Percentiles rank a stretch among this genome's conserved stretches.
Conservation (phyloP, 805 yeast genomes). For the Osmozyma mogii region DNA sequence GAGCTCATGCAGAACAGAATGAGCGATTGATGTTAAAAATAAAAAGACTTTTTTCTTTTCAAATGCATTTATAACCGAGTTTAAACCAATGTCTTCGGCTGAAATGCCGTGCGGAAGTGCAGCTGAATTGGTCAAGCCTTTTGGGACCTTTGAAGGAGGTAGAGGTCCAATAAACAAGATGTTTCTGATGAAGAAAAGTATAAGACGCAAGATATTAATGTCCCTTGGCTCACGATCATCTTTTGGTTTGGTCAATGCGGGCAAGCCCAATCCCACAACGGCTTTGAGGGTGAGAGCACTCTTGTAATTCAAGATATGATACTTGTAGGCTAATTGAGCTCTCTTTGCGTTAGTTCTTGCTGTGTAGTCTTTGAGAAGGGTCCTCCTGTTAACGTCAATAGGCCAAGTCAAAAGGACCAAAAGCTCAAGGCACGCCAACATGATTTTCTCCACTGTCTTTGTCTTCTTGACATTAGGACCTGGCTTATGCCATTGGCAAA, state of each 20-base stretch:
- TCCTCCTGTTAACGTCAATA: constrained; percentile 49
- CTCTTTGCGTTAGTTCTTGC: constrained; percentile 46
- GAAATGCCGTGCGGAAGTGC: constrained; percentile 52
- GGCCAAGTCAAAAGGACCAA: constrained; percentile 88
- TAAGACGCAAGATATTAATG: constrained; percentile 62
- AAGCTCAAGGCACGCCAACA: constrained; percentile 67
- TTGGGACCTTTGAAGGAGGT: constrained; percentile 40
- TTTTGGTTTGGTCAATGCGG: constrained; percentile 44
- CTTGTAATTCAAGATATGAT: constrained; percentile 48
- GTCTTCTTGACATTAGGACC: constrained; percentile 16
- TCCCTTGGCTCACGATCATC: constrained; percentile 62
- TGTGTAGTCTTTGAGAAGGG: constrained; percentile 37
- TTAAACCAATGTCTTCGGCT: constrained; percentile 60
- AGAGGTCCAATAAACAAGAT: constrained; percentile 72
- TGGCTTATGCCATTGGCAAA: constrained; percentile 62
- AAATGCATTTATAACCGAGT: constrained; percentile 49
- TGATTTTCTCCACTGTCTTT: constrained; percentile 47
- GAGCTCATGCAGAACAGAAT: constrained; percentile 57
- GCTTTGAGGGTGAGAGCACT: constrained; percentile 62
- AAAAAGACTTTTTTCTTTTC: constrained; percentile 66
- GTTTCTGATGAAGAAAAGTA: constrained; percentile 69
- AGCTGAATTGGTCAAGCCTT: constrained; percentile 24
- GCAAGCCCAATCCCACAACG: constrained; percentile 58
- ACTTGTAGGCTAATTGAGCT: constrained; percentile 62
- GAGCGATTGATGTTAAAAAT: constrained; percentile 62